A percentile compares a stretch with the other conserved stretches of the same genome.
Evolutionary conservation across 176 grass and related monocot genomes (phyloP).

Genomic region (Oryza punctata): DNA sequence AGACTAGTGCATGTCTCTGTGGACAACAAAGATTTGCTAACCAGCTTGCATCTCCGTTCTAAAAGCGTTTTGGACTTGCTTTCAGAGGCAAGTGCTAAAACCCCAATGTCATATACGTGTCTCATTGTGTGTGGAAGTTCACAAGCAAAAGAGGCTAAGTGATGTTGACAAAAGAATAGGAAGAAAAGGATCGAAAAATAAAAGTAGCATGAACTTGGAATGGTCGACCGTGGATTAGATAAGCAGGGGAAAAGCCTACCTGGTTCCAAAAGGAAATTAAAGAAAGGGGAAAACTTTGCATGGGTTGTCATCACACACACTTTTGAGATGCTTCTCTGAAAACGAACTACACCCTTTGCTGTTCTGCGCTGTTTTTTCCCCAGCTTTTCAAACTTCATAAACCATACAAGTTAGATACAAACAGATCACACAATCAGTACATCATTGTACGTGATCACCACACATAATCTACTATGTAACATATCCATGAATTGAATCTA

Average conservation of each 20-base stretch:
- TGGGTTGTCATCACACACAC: conserved; percentile 3
- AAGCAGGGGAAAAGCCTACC: conserved; percentile 1
- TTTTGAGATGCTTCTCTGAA: conserved; percentile 11
- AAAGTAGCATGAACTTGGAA: conserved; percentile 24
- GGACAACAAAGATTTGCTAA: conserved; percentile 15
- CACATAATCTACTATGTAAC: neutral
- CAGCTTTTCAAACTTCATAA: neutral
- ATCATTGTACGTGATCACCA: neutral
- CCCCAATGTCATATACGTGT: neutral
- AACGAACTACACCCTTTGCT: neutral
- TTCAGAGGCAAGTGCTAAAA: neutral
- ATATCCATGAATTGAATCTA: neutral
- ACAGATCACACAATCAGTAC: neutral
- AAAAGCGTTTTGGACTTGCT: conserved; percentile 19
- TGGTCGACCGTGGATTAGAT: neutral
- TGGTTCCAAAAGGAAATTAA: conserved; percentile 3
- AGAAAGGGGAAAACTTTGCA: conserved; percentile 14
- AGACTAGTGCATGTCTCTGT: conserved; percentile 34
- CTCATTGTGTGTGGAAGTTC: neutral
- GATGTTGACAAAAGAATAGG: conserved; percentile 33
- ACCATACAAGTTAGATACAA: neutral
- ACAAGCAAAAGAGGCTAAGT: neutral
- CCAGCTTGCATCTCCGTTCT: neutral
- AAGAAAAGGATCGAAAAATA: neutral
- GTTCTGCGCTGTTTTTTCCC: neutral